These are phyloP conservation scores for Oxytropis ochrocephala DNA, from an alignment of 306 rosid species.

Conservation along the genomic window DNA sequence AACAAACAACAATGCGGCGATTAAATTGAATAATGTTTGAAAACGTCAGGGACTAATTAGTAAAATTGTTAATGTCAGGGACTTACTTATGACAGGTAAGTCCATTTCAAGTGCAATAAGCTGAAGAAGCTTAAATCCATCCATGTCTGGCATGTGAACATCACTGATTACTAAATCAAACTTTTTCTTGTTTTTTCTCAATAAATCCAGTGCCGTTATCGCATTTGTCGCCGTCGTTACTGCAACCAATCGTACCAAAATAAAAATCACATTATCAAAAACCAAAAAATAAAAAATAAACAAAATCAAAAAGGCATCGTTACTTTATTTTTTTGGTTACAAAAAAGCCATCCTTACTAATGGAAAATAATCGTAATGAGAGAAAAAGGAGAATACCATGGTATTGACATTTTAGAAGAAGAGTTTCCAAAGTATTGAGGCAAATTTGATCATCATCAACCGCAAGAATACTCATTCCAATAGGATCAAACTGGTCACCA, in stretches of 20 bases:
- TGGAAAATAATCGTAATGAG: not conserved
- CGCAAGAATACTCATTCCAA: slow-evolving; percentile 91
- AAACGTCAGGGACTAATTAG: too few relatives aligned
- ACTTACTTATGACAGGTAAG: slow-evolving; percentile 95
- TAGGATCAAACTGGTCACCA: slow-evolving; percentile 64
- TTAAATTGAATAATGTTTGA: too few relatives aligned
- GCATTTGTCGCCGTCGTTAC: slow-evolving; percentile 77
- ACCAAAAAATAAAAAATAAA: too few relatives aligned
- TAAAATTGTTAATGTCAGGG: too few relatives aligned
- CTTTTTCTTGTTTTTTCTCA: slow-evolving; percentile 64
- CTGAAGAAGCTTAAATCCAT: slow-evolving; percentile 94
- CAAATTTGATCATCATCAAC: slow-evolving; percentile 91
- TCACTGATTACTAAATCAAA: slow-evolving; percentile 93
- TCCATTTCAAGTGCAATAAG: slow-evolving; percentile 96
- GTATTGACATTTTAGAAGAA: slow-evolving; percentile 76
- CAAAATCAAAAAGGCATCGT: too few relatives aligned
- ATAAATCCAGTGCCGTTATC: slow-evolving; percentile 51
- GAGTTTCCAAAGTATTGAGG: slow-evolving; percentile 58
- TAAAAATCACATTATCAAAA: too few relatives aligned
- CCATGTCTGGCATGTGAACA: slow-evolving; percentile 99
- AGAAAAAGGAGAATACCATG: slow-evolving; percentile 53
- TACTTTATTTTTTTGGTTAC: too few relatives aligned
- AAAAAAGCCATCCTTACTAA: too few relatives aligned
- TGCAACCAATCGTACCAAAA: slow-evolving; percentile 38
- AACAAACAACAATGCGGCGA: too few relatives aligned